Evolutionary conservation across 805 yeast species (phyloP), one percentile per base, ranked within the genome.

Genomic region (Kluyveromyces dobzhanskii): DNA sequence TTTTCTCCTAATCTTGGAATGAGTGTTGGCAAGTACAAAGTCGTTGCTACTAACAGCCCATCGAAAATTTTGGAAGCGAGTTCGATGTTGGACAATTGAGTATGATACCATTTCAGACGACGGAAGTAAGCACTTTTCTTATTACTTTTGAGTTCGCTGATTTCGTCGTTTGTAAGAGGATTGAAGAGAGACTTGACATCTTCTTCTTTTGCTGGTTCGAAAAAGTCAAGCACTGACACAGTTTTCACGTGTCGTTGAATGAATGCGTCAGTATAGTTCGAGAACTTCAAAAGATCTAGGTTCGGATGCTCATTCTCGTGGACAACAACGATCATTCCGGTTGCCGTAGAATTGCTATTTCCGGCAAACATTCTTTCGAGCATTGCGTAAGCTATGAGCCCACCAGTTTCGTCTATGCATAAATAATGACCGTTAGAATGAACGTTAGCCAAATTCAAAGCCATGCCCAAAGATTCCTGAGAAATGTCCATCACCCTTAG

Each of bases 261-360:
- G 33, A 68, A 57, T 19, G 70, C 73, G 23, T 73, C 76, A 1
- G 83, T 54, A 54, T 72, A 77, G 54, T 83, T 80, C 35, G 86
- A 71, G 52, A 76, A 77, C 44, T 75, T 73, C 41, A 90, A 62
- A 0, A 84, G 75, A 43, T 81, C 81, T 19, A 80, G 64, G 54
- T 88, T 88, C 2, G 95, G 79, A 55, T 90, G 97, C 59, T 92
- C 98, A 59, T 86, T 86, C 56, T 92, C 98, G 61, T 92, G 97
- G 1, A 80, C 67, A 16, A 85, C 70, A 3, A 85, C 69, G 32
- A 92, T 76, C 38, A 75, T 65, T 11, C 95, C 95, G 2, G 54
- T 35, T 10, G 40, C 43, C 5, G 41, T 36, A 6, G 45, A 32
- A 25, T 42, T 42, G 32, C 38, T 45, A 25, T 42, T 38, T 17